Base-by-base conservation (phyloP, 495 filamentous ascomycete genomes). In the Podospora pseudopauciseta region DNA sequence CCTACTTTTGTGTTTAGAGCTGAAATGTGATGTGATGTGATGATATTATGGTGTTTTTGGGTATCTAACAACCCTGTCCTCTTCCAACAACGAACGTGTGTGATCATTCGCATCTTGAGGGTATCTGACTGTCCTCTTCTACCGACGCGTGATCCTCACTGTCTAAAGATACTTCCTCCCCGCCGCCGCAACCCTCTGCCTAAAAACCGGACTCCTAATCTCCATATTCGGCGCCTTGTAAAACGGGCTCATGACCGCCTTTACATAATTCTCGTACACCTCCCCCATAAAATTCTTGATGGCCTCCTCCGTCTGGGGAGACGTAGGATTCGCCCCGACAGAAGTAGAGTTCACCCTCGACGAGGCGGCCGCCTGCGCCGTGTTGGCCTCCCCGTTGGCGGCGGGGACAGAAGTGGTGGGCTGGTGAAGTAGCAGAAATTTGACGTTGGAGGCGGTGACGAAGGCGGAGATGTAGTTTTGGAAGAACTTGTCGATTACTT, bases 181-280 rank as follows among this genome's bases (percentile, higher is more conserved):
- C 7, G 93, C 94, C 34, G 91, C 91, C 13, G 86, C 87, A 3
- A 99, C 92, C 79, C 90, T 87, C 54, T 81, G 76, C 74, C 92
- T 84, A 76, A 99, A 99, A 2, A 97, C 87, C 0, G 91, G 88
- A 77, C 92, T 97, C 77, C 83, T 86, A 39, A 99, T 88, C 76
- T 89, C 87, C 86, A 90, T 90, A 73, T 94, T 91, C 9, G 39
- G 39, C 60, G 88, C 84, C 64, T 85, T 81, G 79, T 96, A 96
- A 79, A 99, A 99, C 44, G 95, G 95, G 77, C 87, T 97, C 95
- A 99, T 97, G 54, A 93, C 86, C n/a, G 92, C 91, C 85, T 99
- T 99, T 59, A 96, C 85, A 86, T 94, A 99, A 67, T 85, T 89
- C 78, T 98, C 95, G 78, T 96, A 97, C 15, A 97, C 91, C 75